A percentile compares a stretch with the other conserved stretches of the same genome.
phyloP scores from a whole-genome alignment of 805 yeast species.

The Myxozyma vanderwaltii region DNA sequence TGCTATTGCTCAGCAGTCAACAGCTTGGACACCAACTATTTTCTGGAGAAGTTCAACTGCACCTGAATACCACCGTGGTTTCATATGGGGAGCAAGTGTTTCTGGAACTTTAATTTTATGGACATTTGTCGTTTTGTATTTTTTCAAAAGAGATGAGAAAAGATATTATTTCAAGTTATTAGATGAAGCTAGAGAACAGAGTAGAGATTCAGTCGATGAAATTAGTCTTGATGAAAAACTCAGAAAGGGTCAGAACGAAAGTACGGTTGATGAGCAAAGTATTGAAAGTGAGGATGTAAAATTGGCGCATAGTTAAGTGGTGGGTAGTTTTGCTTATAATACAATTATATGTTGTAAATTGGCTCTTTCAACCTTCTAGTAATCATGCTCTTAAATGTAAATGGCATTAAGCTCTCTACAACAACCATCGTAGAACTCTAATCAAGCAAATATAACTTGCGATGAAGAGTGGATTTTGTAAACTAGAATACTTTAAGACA shows the following conservation, averaged over 20 bases:
- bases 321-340: no score
- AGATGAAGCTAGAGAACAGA: not conserved
- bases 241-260: not conserved
- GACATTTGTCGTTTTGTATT: constrained; percentile 48
- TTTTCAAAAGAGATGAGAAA: constrained; percentile 56
- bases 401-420: no score
- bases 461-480: no score
- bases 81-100: constrained; percentile 33
- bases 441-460: no score
- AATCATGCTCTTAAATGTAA: no score
- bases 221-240: not conserved
- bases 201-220: not conserved
- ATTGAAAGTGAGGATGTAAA: no score
- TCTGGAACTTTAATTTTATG: constrained; percentile 32
- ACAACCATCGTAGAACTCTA: no score
- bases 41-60: constrained; percentile 46
- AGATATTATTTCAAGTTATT: constrained; percentile 16
- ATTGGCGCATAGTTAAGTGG: no score
- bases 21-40: constrained; percentile 55
- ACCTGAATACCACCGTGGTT: constrained; percentile 39
- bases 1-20: constrained; percentile 54
- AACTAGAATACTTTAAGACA: no score
- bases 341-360: no score
- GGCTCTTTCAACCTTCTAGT: no score
- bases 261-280: not conserved